Evolutionary conservation across 495 filamentous ascomycete genomes (phyloP).

Genomic region (Aspergillus biplanus): DNA sequence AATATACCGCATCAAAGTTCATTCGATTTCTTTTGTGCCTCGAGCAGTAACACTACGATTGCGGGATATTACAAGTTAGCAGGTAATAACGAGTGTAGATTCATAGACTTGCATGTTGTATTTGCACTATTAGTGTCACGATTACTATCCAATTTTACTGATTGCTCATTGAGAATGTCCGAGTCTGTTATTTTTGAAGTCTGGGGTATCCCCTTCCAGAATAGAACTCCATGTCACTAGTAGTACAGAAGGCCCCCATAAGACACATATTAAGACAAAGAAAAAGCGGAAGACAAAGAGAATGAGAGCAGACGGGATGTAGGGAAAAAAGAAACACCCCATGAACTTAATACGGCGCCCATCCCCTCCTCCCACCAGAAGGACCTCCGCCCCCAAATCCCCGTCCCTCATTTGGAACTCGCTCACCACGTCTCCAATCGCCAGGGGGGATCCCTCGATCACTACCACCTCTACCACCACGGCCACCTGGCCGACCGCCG

Average conservation of each 20-base stretch:
- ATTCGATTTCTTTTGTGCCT: constrained; percentile 3
- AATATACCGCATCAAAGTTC: constrained; percentile 42
- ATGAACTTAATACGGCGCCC: constrained; percentile 43
- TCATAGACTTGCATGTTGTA: no score
- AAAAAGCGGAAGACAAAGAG: constrained; percentile 5
- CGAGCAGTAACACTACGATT: no score
- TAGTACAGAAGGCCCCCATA: constrained; percentile 13
- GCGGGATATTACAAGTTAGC: no score
- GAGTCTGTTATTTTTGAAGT: neutral
- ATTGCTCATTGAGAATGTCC: neutral
- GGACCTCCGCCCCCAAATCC: constrained; percentile 13
- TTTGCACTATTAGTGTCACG: no score
- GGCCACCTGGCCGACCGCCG: constrained; percentile 36
- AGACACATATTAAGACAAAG: constrained; percentile 6
- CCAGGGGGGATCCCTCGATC: constrained; percentile 37
- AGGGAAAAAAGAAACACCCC: constrained; percentile 6
- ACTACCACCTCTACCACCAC: constrained; percentile 37
- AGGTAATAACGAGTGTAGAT: no score
- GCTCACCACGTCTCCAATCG: constrained; percentile 50
- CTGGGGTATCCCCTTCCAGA: constrained; percentile 24
- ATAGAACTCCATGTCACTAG: constrained; percentile 21
- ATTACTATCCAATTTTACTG: neutral
- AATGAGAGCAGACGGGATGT: neutral
- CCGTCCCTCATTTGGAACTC: constrained; percentile 42
- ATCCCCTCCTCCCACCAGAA: constrained; percentile 40